These are phyloP conservation scores for Berberis vulgaris DNA, from an alignment of 164 flowering plant genomes.

Conservation along the genomic window DNA sequence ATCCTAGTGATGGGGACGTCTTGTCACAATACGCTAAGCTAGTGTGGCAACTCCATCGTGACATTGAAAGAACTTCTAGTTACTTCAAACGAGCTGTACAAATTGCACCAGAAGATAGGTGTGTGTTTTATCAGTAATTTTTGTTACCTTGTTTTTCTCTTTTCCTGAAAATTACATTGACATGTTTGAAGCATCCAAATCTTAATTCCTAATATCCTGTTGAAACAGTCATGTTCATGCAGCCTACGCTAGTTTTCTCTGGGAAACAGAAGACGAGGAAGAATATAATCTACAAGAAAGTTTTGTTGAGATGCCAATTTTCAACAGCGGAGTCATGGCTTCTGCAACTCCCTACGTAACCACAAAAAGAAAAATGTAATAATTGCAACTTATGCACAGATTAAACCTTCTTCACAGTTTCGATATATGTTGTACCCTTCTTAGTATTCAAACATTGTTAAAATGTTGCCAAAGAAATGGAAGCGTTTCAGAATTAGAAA, in stretches of 20 bases:
- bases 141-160: not conserved
- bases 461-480: too few relatives aligned
- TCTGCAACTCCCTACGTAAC: conserved; percentile 14
- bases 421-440: too few relatives aligned
- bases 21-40: conserved; percentile 55
- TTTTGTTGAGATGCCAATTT: conserved; percentile 6
- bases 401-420: too few relatives aligned
- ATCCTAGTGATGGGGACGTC: conserved; percentile 63
- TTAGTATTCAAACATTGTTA: too few relatives aligned
- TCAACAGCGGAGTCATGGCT: conserved; percentile 11
- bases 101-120: conserved; percentile 54
- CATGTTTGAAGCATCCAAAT: not conserved
- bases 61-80: conserved; percentile 39
- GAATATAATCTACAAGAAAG: conserved; percentile 14
- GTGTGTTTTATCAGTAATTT: not conserved
- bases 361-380: not conserved
- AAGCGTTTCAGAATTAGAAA: too few relatives aligned
- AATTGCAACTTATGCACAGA: not conserved
- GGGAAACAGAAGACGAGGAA: conserved; percentile 56
- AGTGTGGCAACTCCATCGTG: conserved; percentile 69
- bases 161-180: not conserved
- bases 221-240: conserved; percentile 56
- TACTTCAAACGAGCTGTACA: conserved; percentile 58
- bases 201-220: not conserved
- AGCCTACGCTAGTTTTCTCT: conserved; percentile 79